Conservation (phyloP, 768 basidiomycete species). For the Suillus americanus region DNA sequence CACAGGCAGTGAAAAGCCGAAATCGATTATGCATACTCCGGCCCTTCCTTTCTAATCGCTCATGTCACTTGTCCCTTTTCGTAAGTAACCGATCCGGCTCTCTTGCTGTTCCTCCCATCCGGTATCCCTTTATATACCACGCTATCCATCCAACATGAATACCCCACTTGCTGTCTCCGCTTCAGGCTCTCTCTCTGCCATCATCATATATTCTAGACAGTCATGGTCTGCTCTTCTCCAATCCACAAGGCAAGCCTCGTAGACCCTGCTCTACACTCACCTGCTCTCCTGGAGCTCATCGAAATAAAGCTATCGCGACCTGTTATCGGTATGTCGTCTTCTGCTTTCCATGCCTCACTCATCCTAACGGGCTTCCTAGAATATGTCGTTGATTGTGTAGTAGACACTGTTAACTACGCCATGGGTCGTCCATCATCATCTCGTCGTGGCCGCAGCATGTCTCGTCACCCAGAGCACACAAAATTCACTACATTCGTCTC, state of each 20-base stretch:
- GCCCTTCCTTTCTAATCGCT: constrained; percentile 28
- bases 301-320: constrained; percentile 60
- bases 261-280: constrained; percentile 60
- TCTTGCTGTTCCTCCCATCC: constrained; percentile 18
- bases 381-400: constrained; percentile 65
- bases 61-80: constrained; percentile 27
- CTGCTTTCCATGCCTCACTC: background rate
- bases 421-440: constrained; percentile 66
- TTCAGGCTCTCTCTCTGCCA: constrained; percentile 4
- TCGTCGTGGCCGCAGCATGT: constrained; percentile 44
- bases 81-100: constrained; percentile 36
- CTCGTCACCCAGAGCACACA: constrained; percentile 50
- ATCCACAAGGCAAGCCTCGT: constrained; percentile 56
- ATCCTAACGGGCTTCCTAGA: constrained; percentile 40
- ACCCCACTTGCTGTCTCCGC: background rate
- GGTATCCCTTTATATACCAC: constrained; percentile 32
- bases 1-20: background rate
- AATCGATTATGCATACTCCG: background rate
- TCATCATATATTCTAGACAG: constrained; percentile 11
- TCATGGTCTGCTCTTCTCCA: constrained; percentile 25
- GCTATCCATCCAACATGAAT: constrained; percentile 15
- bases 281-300: constrained; percentile 67
- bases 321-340: constrained; percentile 57
- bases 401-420: constrained; percentile 75
- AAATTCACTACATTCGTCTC: constrained; percentile 65